These are phyloP conservation scores for Rhizopus sp. DNA, from an alignment of 371 early-diverging fungal genomes.

Conservation along the genomic window DNA sequence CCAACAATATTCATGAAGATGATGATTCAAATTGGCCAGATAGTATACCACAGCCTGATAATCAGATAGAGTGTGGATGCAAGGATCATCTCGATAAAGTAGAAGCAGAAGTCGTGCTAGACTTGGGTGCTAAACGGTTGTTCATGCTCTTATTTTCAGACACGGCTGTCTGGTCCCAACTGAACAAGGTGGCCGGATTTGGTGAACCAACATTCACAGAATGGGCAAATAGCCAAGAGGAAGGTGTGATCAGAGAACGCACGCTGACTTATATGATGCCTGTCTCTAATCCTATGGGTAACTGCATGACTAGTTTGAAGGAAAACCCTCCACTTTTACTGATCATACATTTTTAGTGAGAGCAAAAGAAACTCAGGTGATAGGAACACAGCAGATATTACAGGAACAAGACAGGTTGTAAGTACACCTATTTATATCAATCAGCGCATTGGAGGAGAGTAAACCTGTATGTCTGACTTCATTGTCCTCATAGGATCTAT, in stretches of 20 bases:
- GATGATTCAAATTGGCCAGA: constrained; percentile 3
- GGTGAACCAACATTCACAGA: constrained; percentile 53
- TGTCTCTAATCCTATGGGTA: constrained; percentile 56
- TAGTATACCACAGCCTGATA: constrained; percentile 25
- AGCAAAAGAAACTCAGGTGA: constrained; percentile 56
- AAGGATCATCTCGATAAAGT: constrained; percentile 67
- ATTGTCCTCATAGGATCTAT: constrained; percentile 28
- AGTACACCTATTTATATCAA: too few species aligned
- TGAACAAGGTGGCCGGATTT: constrained; percentile 33
- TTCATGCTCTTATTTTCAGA: constrained; percentile 62
- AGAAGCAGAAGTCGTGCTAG: constrained; percentile 57
- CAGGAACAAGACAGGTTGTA: constrained; percentile 37
- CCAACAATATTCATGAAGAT: background rate
- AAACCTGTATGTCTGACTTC: too few species aligned
- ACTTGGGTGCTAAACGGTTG: constrained; percentile 61
- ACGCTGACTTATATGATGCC: constrained; percentile 53
- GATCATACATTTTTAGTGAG: constrained; percentile 39
- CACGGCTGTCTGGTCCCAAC: constrained; percentile 40
- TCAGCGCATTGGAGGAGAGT: too few species aligned
- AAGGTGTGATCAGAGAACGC: constrained; percentile 40
- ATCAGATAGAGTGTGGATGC: constrained; percentile 63
- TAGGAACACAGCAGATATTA: constrained; percentile 50
- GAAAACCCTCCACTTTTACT: too few species aligned
- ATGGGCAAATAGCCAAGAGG: constrained; percentile 32
- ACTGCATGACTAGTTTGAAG: constrained; percentile 1